Evolutionary conservation across 179 eudicot species (phyloP).

Genomic region (Actinidia chinensis): DNA sequence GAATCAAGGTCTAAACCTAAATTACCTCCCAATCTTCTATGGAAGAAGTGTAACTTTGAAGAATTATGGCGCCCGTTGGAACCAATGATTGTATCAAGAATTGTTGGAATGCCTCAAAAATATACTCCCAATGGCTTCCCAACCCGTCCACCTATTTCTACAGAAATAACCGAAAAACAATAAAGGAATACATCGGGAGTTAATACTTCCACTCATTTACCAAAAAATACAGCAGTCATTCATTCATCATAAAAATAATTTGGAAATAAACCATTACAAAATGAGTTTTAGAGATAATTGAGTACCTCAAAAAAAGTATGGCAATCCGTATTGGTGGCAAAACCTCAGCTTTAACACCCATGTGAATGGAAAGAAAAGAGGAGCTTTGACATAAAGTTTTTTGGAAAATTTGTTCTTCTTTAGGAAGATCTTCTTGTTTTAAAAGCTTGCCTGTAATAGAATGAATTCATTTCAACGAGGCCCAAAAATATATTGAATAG

Average conservation of each 20-base stretch:
- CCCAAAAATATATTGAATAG: too few species aligned
- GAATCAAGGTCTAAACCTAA: not conserved
- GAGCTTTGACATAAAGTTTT: conserved; percentile 82
- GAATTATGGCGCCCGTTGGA: conserved; percentile 86
- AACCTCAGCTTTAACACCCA: conserved; percentile 88
- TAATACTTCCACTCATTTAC: not conserved
- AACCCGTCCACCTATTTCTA: conserved; percentile 75
- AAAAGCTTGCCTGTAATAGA: conserved; percentile 70
- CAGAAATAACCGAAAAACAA: conserved; percentile 18
- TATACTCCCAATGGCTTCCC: conserved; percentile 86
- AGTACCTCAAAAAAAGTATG: conserved; percentile 94
- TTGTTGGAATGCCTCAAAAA: conserved; percentile 97
- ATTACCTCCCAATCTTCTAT: conserved; percentile 92
- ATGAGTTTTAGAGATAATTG: conserved; percentile 8
- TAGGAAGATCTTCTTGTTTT: conserved; percentile 70
- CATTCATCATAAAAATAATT: conserved; percentile 1
- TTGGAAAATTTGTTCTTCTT: conserved; percentile 85
- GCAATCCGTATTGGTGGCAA: conserved; percentile 91
- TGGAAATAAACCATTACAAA: not conserved
- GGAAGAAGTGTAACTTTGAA: conserved; percentile 86
- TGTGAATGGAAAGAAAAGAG: conserved; percentile 93
- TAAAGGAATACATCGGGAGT: conserved; percentile 1
- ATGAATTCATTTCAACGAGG: not conserved
- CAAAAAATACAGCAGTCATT: not conserved
- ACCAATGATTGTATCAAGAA: conserved; percentile 87